A percentile compares a stretch with the other conserved stretches of the same genome.
Evolutionary conservation across 2,329 filamentous ascomycete species (phyloP).

Genomic region (Lithohypha guttulata): DNA sequence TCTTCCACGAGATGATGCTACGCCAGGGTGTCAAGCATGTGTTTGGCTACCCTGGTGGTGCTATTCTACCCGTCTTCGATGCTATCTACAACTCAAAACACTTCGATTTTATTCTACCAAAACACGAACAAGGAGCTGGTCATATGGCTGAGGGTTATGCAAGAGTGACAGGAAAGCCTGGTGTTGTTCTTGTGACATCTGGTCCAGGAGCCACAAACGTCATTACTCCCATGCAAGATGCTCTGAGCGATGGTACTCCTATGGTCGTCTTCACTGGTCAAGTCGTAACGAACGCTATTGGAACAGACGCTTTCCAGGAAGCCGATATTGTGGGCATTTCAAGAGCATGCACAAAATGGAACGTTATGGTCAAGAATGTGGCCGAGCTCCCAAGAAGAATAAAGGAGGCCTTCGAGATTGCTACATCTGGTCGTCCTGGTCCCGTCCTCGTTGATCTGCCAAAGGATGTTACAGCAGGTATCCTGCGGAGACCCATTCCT

Average conservation of each 20-base stretch:
- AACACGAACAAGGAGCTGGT: constrained; percentile 94
- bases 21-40: constrained; percentile 85
- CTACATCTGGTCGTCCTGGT: constrained; percentile 83
- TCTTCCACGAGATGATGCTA: constrained; percentile 99
- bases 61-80: constrained; percentile 95
- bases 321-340: constrained; percentile 91
- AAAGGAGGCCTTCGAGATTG: constrained; percentile 97
- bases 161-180: constrained; percentile 81
- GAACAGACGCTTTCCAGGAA: constrained; percentile 93
- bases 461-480: constrained; percentile 86
- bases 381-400: constrained; percentile 87
- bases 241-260: constrained; percentile 86
- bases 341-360: constrained; percentile 95
- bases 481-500: constrained; percentile 75
- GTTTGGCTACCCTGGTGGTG: constrained; percentile 88
- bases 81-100: constrained; percentile 97
- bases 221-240: constrained; percentile 92
- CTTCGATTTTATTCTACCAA: constrained; percentile 89
- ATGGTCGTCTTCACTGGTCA: constrained; percentile 94
- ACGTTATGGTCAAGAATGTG: constrained; percentile 94
- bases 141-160: constrained; percentile 99
- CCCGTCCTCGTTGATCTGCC: constrained; percentile 92
- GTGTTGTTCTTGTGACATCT: constrained; percentile 92
- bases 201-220: constrained; percentile 95
- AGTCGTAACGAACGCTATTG: constrained; percentile 80